Conservation (phyloP, 1,284 basidiomycete genomes). For the Stygiomarasmius scandens region DNA sequence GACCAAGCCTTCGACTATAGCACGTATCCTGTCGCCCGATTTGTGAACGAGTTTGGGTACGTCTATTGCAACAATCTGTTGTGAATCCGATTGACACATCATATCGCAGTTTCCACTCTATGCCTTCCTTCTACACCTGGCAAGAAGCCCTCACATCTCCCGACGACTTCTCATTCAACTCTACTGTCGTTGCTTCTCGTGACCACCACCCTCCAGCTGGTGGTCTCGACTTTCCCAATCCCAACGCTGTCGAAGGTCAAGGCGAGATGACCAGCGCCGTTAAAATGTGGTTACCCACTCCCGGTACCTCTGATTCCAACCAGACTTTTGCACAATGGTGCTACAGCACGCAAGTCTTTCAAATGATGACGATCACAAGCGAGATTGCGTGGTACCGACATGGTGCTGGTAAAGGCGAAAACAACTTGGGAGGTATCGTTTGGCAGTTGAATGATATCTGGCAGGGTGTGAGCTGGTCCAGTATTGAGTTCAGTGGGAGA, state of each 20-base stretch:
- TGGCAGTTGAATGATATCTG: constrained; percentile 74
- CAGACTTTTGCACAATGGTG: constrained; percentile 66
- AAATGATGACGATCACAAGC: constrained; percentile 59
- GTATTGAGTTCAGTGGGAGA: constrained; percentile 61
- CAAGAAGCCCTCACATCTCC: constrained; percentile 56
- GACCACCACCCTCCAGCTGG: constrained; percentile 65
- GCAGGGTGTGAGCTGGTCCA: constrained; percentile 65
- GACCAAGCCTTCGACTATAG: constrained; percentile 56
- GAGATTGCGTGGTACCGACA: constrained; percentile 63
- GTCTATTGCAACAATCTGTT: constrained; percentile 8
- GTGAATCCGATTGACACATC: not conserved
- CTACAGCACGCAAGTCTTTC: constrained; percentile 62
- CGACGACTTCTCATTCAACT: constrained; percentile 62
- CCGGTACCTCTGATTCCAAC: constrained; percentile 49
- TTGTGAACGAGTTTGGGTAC: constrained; percentile 65
- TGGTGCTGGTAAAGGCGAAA: constrained; percentile 56
- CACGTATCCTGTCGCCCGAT: constrained; percentile 58
- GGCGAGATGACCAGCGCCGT: constrained; percentile 55
- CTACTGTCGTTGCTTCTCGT: constrained; percentile 57
- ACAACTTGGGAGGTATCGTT: constrained; percentile 62
- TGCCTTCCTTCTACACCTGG: constrained; percentile 67
- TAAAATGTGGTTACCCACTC: constrained; percentile 55
- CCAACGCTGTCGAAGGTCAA: constrained; percentile 58
- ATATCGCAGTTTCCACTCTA: constrained; percentile 57
- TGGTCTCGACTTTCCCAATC: constrained; percentile 57